Evolutionary conservation across 768 basidiomycete genomes (phyloP).

Genomic region (Kondoa malvinella): DNA sequence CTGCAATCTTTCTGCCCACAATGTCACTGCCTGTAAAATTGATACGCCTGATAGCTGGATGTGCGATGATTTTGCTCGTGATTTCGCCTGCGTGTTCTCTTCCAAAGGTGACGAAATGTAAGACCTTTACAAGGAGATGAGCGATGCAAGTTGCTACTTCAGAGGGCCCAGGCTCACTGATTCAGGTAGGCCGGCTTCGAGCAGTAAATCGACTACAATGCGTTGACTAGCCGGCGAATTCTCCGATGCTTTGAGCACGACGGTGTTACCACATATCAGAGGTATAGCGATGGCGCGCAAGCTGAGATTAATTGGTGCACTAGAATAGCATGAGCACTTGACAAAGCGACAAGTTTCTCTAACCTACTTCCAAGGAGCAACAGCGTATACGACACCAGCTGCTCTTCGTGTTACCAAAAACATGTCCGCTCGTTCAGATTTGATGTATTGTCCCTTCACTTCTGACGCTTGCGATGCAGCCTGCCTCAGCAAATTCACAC

Average conservation of each 20-base stretch:
- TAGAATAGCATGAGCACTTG: constrained; percentile 45
- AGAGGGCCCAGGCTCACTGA: too few species aligned
- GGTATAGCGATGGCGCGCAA: constrained; percentile 31
- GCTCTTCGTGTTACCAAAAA: constrained; percentile 38
- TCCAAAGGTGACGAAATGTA: constrained; percentile 43
- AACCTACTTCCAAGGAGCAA: not conserved
- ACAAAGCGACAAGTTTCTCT: constrained; percentile 27
- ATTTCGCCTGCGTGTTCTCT: constrained; percentile 36
- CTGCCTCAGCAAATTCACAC: constrained; percentile 26
- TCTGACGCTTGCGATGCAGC: constrained; percentile 33
- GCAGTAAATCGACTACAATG: constrained; percentile 32
- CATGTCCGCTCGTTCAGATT: constrained; percentile 29
- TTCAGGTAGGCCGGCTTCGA: constrained; percentile 46
- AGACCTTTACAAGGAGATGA: constrained; percentile 41
- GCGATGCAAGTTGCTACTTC: too few species aligned
- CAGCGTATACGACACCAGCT: constrained; percentile 30
- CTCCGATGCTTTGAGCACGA: constrained; percentile 32
- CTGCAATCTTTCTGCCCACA: constrained; percentile 28
- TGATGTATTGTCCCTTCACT: constrained; percentile 32
- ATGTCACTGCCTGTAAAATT: constrained; percentile 35
- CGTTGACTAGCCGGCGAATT: constrained; percentile 31
- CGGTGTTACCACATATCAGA: constrained; percentile 34
- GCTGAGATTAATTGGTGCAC: constrained; percentile 36
- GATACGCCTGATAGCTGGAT: constrained; percentile 41
- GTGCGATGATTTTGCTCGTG: constrained; percentile 42